Base-by-base conservation (phyloP, 331 rosid genomes). In the Cydonia oblonga region DNA sequence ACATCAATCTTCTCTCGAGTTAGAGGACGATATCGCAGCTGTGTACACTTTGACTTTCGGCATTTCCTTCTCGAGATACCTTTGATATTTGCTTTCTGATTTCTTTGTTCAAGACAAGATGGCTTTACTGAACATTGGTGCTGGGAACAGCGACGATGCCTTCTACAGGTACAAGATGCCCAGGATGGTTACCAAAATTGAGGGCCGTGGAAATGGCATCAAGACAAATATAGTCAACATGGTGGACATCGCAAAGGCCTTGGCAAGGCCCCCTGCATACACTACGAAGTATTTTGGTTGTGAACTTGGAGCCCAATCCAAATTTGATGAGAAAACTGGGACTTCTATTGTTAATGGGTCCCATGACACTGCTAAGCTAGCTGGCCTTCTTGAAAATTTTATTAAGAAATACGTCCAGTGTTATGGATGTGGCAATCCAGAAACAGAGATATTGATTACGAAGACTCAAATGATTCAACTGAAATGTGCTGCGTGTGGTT, bases 81-180 rank as follows among this genome's bases (percentile, higher is more conserved):
- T 69, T 78, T 28, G 38, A 52, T 42, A 73, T 56, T 58, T 71
- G 19, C 75, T 23, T 77, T 42, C 23, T 9, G 6, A n/a, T 46
- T 42, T 62, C 59, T 68, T 72, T 63, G 63, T 56, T 69, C 61
- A 33, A 76, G 72, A 12, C 81, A 81, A 38, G 77, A 88, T 88
- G 92, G 87, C 90, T 33, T 76, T 88, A 19, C 88, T 81, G 79
- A 88, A 88, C 82, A 88, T 88, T 66, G 93, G 93, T 76, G 92
- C 92, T 24, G n/a, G 67, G 16, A 88, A 86, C 30, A 74, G 86
- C 7, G 93, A 86, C 46, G 93, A 88, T 84, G 90, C 93, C 82
- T 88, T 88, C 81, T 88, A 88, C 63, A 82, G 93, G 83, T 88
- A 88, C 32, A 86, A 88, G 86, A 88, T 88, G 93, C 93, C 93